These are phyloP conservation scores for Daldinia vernicosa DNA, from an alignment of 495 filamentous ascomycete genomes.

Conservation along the genomic window DNA sequence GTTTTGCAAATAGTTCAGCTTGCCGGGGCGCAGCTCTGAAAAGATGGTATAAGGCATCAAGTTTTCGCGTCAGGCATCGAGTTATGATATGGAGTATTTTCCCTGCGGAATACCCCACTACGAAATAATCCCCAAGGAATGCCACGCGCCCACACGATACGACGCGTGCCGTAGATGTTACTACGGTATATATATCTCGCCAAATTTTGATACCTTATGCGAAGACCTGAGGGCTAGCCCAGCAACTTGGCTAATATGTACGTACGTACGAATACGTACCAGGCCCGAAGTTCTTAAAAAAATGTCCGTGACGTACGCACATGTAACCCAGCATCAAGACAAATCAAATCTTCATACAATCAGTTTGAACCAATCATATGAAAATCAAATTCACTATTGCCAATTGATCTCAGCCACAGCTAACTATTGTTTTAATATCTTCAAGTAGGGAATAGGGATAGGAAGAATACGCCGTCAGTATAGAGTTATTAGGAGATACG, in stretches of 20 bases:
- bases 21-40: constrained; percentile 1
- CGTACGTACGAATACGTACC: background rate
- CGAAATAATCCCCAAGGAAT: background rate
- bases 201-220: constrained; percentile 28
- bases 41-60: constrained; percentile 27
- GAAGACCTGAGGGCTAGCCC: background rate
- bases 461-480: background rate
- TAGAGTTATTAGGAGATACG: background rate
- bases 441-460: background rate
- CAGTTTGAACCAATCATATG: background rate
- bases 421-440: background rate
- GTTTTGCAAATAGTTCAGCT: constrained; percentile 5
- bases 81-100: background rate
- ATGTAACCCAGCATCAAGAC: background rate
- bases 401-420: background rate
- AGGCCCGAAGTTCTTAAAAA: no score
- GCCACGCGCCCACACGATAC: background rate
- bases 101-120: background rate
- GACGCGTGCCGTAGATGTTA: background rate
- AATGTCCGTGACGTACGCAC: background rate
- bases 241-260: background rate
- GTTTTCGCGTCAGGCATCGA: constrained; percentile 31
- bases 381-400: background rate
- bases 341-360: no score
- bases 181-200: background rate